Percentiles rank a stretch among this genome's conserved stretches.
These are phyloP conservation scores for Cocos nucifera DNA, from an alignment of 176 grass and related monocot species.

Conservation along the genomic window DNA sequence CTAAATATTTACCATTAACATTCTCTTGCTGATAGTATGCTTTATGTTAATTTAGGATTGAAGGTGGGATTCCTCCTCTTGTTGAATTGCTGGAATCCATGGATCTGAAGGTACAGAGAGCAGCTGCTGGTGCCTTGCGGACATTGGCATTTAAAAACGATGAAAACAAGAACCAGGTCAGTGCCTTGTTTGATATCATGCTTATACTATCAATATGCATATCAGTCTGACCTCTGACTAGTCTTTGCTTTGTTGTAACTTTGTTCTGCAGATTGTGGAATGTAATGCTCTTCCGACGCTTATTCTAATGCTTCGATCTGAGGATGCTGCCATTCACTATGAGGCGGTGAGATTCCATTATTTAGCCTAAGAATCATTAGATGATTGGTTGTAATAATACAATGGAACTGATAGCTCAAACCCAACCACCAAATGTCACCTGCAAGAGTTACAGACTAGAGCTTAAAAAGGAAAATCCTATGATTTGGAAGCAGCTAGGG, in stretches of 20 bases:
- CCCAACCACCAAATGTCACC: too few species aligned
- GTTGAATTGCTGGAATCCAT: conserved; percentile 87
- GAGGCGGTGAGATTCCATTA: conserved; percentile 68
- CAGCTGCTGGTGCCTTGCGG: conserved; percentile 84
- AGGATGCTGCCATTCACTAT: conserved; percentile 97
- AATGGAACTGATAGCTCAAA: too few species aligned
- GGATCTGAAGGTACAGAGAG: conserved; percentile 98
- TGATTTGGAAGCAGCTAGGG: too few species aligned
- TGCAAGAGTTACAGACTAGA: too few species aligned
- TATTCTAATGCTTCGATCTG: conserved; percentile 95
- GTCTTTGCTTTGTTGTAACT: not conserved
- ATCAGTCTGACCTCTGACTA: too few species aligned
- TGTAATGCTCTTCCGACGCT: conserved; percentile 96
- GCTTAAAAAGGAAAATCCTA: too few species aligned
- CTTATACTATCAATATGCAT: too few species aligned
- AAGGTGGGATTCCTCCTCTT: conserved; percentile 95
- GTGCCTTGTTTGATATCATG: conserved; percentile 3
- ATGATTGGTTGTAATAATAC: too few species aligned
- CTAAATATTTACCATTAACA: not conserved
- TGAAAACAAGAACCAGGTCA: conserved; percentile 87
- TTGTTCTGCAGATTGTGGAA: conserved; percentile 76
- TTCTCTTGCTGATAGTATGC: conserved; percentile 19
- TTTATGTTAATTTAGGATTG: conserved; percentile 54
- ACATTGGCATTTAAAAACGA: conserved; percentile 99
- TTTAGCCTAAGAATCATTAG: not conserved